These are phyloP conservation scores for Sugiyamaella valdiviana DNA, from an alignment of 805 yeast genomes.

Conservation along the genomic window DNA sequence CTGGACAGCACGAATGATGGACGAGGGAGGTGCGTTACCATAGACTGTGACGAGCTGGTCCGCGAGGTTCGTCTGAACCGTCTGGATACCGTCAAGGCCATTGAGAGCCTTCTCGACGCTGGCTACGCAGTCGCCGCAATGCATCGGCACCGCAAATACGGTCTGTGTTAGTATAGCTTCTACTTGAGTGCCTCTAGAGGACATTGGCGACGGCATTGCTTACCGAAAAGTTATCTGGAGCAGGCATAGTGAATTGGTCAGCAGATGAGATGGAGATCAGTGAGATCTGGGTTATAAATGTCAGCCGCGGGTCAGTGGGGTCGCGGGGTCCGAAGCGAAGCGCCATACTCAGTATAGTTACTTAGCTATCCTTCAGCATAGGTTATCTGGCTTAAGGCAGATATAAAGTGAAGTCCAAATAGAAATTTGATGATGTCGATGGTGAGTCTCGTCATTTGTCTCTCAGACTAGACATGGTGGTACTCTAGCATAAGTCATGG, in stretches of 20 bases:
- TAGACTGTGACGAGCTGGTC: conserved; percentile 58
- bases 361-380: too few relatives aligned
- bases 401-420: too few relatives aligned
- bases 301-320: not conserved
- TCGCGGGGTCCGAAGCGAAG: not conserved
- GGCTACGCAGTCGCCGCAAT: conserved; percentile 66
- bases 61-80: conserved; percentile 50
- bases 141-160: conserved; percentile 80
- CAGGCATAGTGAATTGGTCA: conserved; percentile 12
- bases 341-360: not conserved
- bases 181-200: too few relatives aligned
- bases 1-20: conserved; percentile 61
- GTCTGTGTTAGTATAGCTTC: conserved; percentile 42
- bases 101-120: conserved; percentile 51
- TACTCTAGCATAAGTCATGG: too few relatives aligned
- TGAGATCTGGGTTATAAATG: not conserved
- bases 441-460: too few relatives aligned
- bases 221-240: conserved; percentile 18
- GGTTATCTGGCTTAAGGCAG: too few relatives aligned
- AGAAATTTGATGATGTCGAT: too few relatives aligned
- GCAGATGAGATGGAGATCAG: not conserved
- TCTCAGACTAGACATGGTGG: too few relatives aligned
- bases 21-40: conserved; percentile 73
- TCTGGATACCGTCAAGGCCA: conserved; percentile 43
- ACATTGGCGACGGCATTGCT: too few relatives aligned